Conservation (phyloP, 768 basidiomycete genomes). For the Lentinula sp. region DNA sequence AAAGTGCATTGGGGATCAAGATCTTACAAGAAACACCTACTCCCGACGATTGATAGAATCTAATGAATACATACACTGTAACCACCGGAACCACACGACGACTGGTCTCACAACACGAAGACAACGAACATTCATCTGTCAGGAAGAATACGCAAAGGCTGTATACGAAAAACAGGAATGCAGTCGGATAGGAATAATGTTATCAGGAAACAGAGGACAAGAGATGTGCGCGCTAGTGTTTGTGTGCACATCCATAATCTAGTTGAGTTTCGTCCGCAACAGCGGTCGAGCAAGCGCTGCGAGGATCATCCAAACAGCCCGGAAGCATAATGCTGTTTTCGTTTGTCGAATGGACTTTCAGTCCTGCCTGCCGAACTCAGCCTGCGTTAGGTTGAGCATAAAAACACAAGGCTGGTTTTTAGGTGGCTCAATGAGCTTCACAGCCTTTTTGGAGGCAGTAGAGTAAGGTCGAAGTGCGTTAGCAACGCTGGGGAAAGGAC, state of each 20-base stretch:
- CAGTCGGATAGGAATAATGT: conserved; percentile 1
- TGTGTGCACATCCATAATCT: background rate
- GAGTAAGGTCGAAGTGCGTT: conserved; percentile 28
- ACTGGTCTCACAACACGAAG: background rate
- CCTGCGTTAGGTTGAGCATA: conserved; percentile 76
- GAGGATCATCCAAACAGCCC: background rate
- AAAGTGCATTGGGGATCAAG: background rate
- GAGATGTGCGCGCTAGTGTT: background rate
- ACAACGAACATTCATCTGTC: background rate
- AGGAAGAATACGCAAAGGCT: background rate
- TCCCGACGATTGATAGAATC: background rate
- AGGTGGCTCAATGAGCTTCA: conserved; percentile 79
- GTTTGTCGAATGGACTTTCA: conserved; percentile 15
- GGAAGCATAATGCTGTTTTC: background rate
- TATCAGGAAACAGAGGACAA: background rate
- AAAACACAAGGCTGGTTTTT: conserved; percentile 65
- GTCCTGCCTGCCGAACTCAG: conserved; percentile 70
- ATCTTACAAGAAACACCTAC: background rate
- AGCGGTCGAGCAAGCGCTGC: background rate
- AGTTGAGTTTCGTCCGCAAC: background rate
- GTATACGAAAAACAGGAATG: background rate
- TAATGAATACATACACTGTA: background rate
- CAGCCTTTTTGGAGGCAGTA: conserved; percentile 34
- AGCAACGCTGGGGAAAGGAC: conserved; percentile 70
- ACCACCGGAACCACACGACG: background rate